Conservation (phyloP, 495 filamentous ascomycete genomes). For the Penicillium odoratum region DNA sequence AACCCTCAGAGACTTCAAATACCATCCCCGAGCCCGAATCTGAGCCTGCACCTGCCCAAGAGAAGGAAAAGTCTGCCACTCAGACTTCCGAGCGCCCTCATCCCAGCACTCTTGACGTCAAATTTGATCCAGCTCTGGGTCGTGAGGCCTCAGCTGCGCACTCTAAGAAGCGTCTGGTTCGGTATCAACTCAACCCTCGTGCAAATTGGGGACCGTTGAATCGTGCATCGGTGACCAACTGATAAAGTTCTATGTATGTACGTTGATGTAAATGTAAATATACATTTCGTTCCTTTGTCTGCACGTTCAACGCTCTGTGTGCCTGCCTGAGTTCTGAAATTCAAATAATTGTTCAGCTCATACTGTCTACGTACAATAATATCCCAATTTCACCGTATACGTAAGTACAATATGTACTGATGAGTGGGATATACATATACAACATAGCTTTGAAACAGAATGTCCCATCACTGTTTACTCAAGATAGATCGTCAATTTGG, state of each 20-base stretch:
- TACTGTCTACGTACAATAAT: too few relatives aligned
- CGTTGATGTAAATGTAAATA: constrained; percentile 11
- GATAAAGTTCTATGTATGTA: constrained; percentile 1
- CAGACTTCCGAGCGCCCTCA: constrained; percentile 11
- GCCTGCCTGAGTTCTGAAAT: too few relatives aligned
- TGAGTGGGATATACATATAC: too few relatives aligned
- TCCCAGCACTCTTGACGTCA: constrained; percentile 56
- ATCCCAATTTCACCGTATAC: too few relatives aligned
- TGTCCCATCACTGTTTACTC: too few relatives aligned
- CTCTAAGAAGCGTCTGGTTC: constrained; percentile 58
- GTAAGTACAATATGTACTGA: too few relatives aligned
- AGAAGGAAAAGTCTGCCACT: neutral
- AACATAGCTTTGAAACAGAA: too few relatives aligned
- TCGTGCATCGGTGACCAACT: constrained; percentile 48
- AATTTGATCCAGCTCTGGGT: constrained; percentile 82
- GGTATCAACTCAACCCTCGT: constrained; percentile 86
- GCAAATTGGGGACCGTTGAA: constrained; percentile 93
- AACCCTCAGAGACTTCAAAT: constrained; percentile 14
- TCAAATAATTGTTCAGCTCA: too few relatives aligned
- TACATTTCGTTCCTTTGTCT: too few relatives aligned
- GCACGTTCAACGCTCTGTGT: neutral
- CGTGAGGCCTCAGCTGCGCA: constrained; percentile 51
- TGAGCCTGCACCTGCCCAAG: constrained; percentile 3
- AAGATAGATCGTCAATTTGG: too few relatives aligned
- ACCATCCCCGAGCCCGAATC: constrained; percentile 1